These are phyloP conservation scores for Pseudogymnoascus verrucosus DNA, from an alignment of 2,329 filamentous ascomycete genomes.

Conservation along the genomic window DNA sequence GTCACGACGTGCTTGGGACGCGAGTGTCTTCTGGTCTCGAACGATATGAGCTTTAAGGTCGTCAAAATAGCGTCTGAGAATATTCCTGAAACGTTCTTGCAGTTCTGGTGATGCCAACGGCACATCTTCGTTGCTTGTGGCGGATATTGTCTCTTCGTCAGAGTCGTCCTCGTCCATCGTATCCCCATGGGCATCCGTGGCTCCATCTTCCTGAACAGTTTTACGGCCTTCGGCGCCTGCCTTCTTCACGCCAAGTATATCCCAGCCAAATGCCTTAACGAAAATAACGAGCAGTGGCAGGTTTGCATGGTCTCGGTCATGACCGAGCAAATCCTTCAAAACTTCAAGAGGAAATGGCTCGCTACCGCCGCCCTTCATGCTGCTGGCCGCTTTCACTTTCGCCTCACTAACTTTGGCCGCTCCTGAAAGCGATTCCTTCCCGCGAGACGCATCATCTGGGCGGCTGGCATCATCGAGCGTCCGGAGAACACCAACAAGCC, in stretches of 20 bases:
- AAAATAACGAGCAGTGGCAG: constrained; percentile 88
- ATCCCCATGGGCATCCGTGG: constrained; percentile 40
- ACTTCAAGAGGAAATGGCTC: constrained; percentile 96
- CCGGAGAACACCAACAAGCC: constrained; percentile 81
- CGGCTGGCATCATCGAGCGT: constrained; percentile 63
- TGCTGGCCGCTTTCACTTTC: constrained; percentile 46
- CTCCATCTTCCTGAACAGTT: constrained; percentile 72
- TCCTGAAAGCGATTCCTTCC: constrained; percentile 36
- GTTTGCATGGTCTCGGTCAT: constrained; percentile 89
- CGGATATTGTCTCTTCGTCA: constrained; percentile 39
- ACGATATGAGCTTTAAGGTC: constrained; percentile 84
- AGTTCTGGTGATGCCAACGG: constrained; percentile 70
- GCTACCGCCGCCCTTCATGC: constrained; percentile 57
- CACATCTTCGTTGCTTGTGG: constrained; percentile 50
- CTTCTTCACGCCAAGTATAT: constrained; percentile 74
- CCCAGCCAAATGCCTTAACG: constrained; percentile 94
- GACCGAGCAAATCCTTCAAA: constrained; percentile 89
- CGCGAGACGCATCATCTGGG: constrained; percentile 51
- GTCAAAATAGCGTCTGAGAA: constrained; percentile 82
- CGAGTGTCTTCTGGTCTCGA: constrained; percentile 85
- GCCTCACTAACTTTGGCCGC: constrained; percentile 54
- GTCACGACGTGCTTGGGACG: constrained; percentile 82
- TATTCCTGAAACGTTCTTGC: constrained; percentile 76
- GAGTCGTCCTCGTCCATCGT: constrained; percentile 42
- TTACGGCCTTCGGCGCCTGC: constrained; percentile 71